Conservation (phyloP, 2,329 filamentous ascomycete genomes). For the Pyrenophora teres region DNA sequence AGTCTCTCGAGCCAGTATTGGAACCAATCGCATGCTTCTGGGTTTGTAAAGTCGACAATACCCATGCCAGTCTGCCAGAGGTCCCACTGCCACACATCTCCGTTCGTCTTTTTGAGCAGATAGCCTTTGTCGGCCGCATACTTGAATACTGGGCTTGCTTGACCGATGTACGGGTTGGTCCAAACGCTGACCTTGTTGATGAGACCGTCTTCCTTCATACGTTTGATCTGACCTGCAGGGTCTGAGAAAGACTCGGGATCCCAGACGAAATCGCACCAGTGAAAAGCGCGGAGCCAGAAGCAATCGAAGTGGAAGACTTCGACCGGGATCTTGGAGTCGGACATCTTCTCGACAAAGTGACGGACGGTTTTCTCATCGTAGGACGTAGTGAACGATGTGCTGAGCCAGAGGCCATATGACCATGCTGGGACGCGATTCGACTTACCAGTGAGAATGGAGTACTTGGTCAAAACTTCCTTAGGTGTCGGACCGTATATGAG, state of each 20-base stretch:
- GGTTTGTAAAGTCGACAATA: constrained; percentile 75
- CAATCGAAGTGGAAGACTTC: constrained; percentile 78
- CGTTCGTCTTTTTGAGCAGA: constrained; percentile 69
- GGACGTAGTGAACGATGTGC: constrained; percentile 74
- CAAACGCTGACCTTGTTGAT: constrained; percentile 69
- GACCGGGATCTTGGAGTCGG: constrained; percentile 65
- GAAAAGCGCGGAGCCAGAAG: constrained; percentile 77
- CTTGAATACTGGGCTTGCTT: constrained; percentile 69
- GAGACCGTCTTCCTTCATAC: constrained; percentile 66
- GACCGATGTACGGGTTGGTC: constrained; percentile 76
- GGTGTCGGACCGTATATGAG: constrained; percentile 73
- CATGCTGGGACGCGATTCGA: constrained; percentile 69
- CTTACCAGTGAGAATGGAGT: constrained; percentile 69
- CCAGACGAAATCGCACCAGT: constrained; percentile 77
- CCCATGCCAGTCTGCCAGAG: constrained; percentile 79
- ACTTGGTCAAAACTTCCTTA: constrained; percentile 71
- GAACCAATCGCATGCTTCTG: constrained; percentile 69
- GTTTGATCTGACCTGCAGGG: constrained; percentile 65
- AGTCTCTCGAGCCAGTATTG: constrained; percentile 63
- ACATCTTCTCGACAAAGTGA: constrained; percentile 71
- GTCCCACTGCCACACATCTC: constrained; percentile 76
- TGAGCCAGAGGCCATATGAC: constrained; percentile 79
- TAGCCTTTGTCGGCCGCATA: constrained; percentile 69
- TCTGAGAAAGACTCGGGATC: constrained; percentile 71
- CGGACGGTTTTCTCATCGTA: constrained; percentile 73